These are phyloP conservation scores for Nigrospora oryzae DNA, from an alignment of 2,329 filamentous ascomycete species.

Conservation along the genomic window DNA sequence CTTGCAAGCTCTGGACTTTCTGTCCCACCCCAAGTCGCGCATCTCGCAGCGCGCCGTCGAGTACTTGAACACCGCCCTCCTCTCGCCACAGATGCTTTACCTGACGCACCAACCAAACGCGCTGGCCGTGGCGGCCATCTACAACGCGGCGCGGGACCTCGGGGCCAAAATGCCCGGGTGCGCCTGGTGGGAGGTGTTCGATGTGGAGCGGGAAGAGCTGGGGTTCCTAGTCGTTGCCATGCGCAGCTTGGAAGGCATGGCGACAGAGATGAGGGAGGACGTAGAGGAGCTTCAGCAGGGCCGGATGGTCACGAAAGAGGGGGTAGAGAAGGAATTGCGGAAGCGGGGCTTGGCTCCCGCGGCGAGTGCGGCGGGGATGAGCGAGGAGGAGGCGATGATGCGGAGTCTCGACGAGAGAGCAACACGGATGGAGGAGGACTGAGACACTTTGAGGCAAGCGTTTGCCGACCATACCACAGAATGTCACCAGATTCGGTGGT, in stretches of 20 bases:
- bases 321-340: slow-evolving; percentile 52
- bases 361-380: slow-evolving; percentile 7
- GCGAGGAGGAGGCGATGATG: slow-evolving; percentile 6
- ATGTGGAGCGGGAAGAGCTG: slow-evolving; percentile 87
- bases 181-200: slow-evolving; percentile 98
- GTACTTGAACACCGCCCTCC: slow-evolving; percentile 76
- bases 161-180: slow-evolving; percentile 71
- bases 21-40: slow-evolving; percentile 30
- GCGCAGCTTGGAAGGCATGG: slow-evolving; percentile 68
- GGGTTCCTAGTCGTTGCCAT: slow-evolving; percentile 86
- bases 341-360: slow-evolving; percentile 33
- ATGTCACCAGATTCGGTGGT: no score
- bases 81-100: slow-evolving; percentile 84
- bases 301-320: slow-evolving; percentile 49
- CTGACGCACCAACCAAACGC: slow-evolving; percentile 84
- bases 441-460: background rate
- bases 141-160: slow-evolving; percentile 73
- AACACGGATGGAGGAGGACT: background rate
- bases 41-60: slow-evolving; percentile 61
- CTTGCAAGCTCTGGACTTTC: slow-evolving; percentile 75
- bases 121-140: slow-evolving; percentile 81
- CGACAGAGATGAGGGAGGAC: slow-evolving; percentile 47
- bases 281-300: slow-evolving; percentile 35
- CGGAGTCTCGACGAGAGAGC: slow-evolving; percentile 5
- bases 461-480: background rate